A percentile compares a stretch with the other conserved stretches of the same genome.
Conservation (phyloP, 805 yeast genomes). For the Candida ipomoeae region DNA sequence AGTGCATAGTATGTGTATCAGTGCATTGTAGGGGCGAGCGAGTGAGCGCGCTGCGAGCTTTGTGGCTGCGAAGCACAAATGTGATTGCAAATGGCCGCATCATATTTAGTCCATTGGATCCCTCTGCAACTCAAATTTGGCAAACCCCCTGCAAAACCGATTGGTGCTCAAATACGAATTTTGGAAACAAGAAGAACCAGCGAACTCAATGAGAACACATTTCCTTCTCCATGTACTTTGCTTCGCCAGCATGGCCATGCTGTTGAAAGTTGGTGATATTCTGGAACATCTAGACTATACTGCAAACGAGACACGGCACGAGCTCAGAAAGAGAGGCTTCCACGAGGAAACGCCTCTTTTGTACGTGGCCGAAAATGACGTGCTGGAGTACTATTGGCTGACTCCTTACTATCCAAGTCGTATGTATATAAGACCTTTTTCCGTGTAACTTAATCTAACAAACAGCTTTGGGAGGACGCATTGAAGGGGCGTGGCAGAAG, state of each 20-base stretch:
- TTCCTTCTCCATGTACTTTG: not conserved
- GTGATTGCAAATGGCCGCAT: not conserved
- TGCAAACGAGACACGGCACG: conserved; percentile 10
- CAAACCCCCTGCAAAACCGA: not conserved
- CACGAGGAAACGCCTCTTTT: conserved; percentile 33
- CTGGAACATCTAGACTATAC: conserved; percentile 7
- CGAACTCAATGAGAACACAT: not conserved
- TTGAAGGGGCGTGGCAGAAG: conserved; percentile 50
- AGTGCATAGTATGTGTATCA: not conserved
- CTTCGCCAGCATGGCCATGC: conserved; percentile 5
- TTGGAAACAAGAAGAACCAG: not conserved
- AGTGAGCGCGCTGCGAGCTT: not conserved
- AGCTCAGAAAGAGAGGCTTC: conserved; percentile 18
- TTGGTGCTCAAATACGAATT: too few species aligned
- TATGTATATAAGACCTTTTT: conserved; percentile 20
- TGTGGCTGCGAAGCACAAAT: conserved; percentile 1
- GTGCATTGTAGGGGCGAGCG: not conserved
- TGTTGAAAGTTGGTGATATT: conserved; percentile 14
- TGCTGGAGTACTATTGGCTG: conserved; percentile 25
- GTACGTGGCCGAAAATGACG: conserved; percentile 25
- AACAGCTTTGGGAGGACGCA: conserved; percentile 42
- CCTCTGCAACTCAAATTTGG: not conserved
- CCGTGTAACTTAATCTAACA: conserved; percentile 6
- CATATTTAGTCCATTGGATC: not conserved
- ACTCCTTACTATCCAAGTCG: conserved; percentile 36